These are phyloP conservation scores for Ustilago bromivora DNA, from an alignment of 1,284 basidiomycete species.

Conservation along the genomic window DNA sequence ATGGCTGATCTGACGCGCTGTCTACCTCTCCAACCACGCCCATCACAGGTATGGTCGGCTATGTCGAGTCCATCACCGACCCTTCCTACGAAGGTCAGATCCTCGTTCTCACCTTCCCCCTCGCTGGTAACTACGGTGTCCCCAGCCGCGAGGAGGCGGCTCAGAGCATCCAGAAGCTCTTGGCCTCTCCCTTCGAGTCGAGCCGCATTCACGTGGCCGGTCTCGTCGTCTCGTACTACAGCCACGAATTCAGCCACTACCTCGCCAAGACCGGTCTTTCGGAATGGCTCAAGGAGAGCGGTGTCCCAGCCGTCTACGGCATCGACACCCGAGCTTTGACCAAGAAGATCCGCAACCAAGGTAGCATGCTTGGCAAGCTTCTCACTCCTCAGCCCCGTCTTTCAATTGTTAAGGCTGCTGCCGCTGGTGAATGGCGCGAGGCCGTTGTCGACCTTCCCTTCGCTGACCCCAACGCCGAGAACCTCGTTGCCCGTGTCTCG, in stretches of 20 bases:
- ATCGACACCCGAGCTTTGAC: constrained; percentile 97
- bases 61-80: constrained; percentile 97
- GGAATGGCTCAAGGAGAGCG: constrained; percentile 94
- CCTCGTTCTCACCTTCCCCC: constrained; percentile 94
- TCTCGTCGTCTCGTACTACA: constrained; percentile 91
- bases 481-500: constrained; percentile 92
- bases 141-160: constrained; percentile 76
- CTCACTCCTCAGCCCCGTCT: constrained; percentile 64
- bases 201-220: constrained; percentile 92
- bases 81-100: constrained; percentile 99
- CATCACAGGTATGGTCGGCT: constrained; percentile 82
- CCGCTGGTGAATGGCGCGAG: constrained; percentile 78
- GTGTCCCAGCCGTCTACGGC: constrained; percentile 93
- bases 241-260: constrained; percentile 92
- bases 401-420: constrained; percentile 52
- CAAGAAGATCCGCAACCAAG: constrained; percentile 94
- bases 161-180: constrained; percentile 71
- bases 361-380: constrained; percentile 79
- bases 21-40: constrained; percentile 13
- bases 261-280: constrained; percentile 89
- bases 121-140: constrained; percentile 99
- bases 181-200: constrained; percentile 81
- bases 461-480: constrained; percentile 87
- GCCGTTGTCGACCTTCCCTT: constrained; percentile 86
- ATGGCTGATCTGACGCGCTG: constrained; percentile 28